Percentiles rank a stretch among this genome's conserved stretches.
These are phyloP conservation scores for Discostella stelligera DNA, from an alignment of 352 stramenopile genomes.

Conservation along the genomic window DNA sequence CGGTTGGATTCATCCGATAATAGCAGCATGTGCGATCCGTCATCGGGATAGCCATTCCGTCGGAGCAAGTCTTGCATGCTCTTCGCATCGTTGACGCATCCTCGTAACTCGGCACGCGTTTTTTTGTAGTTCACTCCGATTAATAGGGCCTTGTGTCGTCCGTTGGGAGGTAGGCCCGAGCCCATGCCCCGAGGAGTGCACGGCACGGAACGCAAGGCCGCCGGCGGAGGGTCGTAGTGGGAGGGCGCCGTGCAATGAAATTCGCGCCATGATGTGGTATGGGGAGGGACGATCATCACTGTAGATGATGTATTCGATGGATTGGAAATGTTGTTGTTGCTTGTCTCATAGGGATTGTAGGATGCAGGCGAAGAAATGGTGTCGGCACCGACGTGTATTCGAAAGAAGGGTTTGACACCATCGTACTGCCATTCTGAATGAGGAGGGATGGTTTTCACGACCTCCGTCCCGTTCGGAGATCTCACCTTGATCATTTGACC, in stretches of 20 bases:
- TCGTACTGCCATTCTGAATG: conserved; percentile 37
- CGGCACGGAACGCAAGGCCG: conserved; percentile 29
- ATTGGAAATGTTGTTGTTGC: neutral
- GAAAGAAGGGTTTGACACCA: conserved; percentile 34
- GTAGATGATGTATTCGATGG: neutral
- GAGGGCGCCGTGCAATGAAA: conserved; percentile 28
- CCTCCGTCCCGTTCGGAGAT: conserved; percentile 34
- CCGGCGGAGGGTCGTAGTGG: conserved; percentile 27
- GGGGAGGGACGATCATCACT: neutral
- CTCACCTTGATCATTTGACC: conserved; percentile 54
- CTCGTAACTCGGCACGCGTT: conserved; percentile 40
- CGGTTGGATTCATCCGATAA: conserved; percentile 44
- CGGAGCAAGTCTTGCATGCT: conserved; percentile 40
- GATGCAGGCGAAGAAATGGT: neutral
- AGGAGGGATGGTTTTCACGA: conserved; percentile 44
- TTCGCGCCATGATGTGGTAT: conserved; percentile 30
- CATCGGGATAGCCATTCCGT: conserved; percentile 45
- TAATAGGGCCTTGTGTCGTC: conserved; percentile 46
- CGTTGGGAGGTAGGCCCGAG: conserved; percentile 32
- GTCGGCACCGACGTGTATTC: conserved; percentile 26
- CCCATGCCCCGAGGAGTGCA: conserved; percentile 3
- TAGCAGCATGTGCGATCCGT: conserved; percentile 51
- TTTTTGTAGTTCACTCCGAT: conserved; percentile 56
- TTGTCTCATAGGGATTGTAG: neutral
- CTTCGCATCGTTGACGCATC: conserved; percentile 58